Evolutionary conservation across 2,329 filamentous ascomycete genomes (phyloP), one percentile per base, ranked within the genome.

Genomic region (Lasiodiplodia theobromae): DNA sequence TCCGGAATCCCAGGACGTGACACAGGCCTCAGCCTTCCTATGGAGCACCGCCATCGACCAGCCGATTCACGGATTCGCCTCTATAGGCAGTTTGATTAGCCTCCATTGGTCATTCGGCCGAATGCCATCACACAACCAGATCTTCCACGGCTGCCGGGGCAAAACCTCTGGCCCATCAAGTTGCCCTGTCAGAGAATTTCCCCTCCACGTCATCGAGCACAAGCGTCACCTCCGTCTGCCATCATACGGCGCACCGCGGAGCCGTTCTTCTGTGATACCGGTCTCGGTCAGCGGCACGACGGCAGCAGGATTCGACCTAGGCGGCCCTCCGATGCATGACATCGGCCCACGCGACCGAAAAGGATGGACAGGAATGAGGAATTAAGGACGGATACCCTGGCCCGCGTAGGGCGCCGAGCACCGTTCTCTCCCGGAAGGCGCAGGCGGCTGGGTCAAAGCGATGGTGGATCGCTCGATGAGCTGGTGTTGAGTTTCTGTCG

Each of bases 401-500:
- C n/a, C 54, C 31, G 23, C 18, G 11, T 21, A 58, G n/a, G 52
- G 25, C 10, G 14, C 12, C 25, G 52, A 7, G 18, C n/a, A n/a
- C 18, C 6, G 10, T 38, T 12, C 40, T 23, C 25, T 34, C 31
- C 28, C 16, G 38, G 18, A 23, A 18, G 37, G 18, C 21, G 18
- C 31, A 57, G 14, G 23, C 7, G 52, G 34, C 31, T n/a, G 18
- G 54, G 25, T 6, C 38, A 16, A 23, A 25, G 47, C 40, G 60
- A 40, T 16, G 34, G 16, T 49, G 31, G 65, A 67, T 60, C 54
- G 65, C 65, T 67, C 54, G 56, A 68, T 53, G 44, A 25, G 47
- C 56, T 68, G 56, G 56, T 68, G 66, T 63, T 62, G 66, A 63
- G 40, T 25, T 63, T 68, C 25, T 63, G 53, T 47, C 31, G 25